phyloP scores from a whole-genome alignment of 2,329 filamentous ascomycete genomes.

The Alternaria alternata region DNA sequence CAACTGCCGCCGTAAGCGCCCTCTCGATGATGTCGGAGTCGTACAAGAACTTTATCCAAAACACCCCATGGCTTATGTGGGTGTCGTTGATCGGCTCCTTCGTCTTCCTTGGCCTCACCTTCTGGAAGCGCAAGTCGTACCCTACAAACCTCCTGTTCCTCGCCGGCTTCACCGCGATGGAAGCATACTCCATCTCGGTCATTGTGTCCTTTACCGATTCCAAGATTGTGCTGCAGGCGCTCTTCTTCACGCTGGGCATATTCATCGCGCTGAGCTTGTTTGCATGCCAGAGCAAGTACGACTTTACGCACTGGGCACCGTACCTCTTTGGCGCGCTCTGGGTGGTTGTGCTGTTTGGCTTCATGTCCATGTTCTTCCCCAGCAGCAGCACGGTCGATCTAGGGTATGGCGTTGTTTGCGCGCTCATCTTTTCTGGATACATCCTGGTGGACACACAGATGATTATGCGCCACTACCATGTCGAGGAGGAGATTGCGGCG shows the following conservation, averaged over 20 bases:
- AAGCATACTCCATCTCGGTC: slow-evolving; percentile 93
- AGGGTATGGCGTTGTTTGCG: slow-evolving; percentile 80
- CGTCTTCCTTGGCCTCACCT: slow-evolving; percentile 49
- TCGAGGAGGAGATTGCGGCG: slow-evolving; percentile 97
- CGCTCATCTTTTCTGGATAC: slow-evolving; percentile 91
- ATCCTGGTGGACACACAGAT: slow-evolving; percentile 97
- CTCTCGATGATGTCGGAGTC: slow-evolving; percentile 82
- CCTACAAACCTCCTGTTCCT: slow-evolving; percentile 95
- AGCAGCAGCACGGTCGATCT: slow-evolving; percentile 83
- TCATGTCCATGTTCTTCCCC: slow-evolving; percentile 91
- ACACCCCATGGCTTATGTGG: slow-evolving; percentile 84
- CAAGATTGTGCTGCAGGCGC: slow-evolving; percentile 85
- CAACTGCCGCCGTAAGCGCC: slow-evolving; percentile 80
- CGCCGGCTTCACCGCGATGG: slow-evolving; percentile 84
- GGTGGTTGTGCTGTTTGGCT: slow-evolving; percentile 89
- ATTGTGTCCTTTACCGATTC: slow-evolving; percentile 90
- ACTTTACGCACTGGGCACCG: slow-evolving; percentile 97
- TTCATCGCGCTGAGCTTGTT: slow-evolving; percentile 76
- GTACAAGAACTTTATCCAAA: slow-evolving; percentile 89
- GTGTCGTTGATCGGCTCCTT: slow-evolving; percentile 68
- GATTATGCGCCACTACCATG: slow-evolving; percentile 93
- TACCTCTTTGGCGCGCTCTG: slow-evolving; percentile 92
- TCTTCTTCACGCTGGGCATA: slow-evolving; percentile 79
- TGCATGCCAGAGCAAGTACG: slow-evolving; percentile 96
- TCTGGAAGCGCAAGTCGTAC: slow-evolving; percentile 68